Conservation (phyloP, 2,329 filamentous ascomycete species). For the Penicillium sp. region DNA sequence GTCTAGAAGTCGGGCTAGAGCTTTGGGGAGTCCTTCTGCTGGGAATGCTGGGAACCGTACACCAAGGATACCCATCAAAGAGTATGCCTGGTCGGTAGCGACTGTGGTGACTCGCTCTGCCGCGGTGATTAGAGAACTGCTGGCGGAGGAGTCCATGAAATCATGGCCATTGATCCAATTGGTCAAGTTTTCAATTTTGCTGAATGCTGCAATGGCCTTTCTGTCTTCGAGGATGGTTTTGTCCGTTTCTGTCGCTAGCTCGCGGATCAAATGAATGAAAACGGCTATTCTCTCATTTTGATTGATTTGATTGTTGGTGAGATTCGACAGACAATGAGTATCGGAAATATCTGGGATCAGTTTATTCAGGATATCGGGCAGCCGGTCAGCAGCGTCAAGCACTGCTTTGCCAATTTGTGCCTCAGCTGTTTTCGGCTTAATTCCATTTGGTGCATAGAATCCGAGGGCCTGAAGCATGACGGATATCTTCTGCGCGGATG, state of each 20-base stretch:
- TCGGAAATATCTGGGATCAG: background rate
- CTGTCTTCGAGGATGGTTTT: background rate
- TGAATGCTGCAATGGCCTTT: background rate
- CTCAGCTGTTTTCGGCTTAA: background rate
- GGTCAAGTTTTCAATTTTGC: background rate
- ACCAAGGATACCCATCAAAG: slow-evolving; percentile 20
- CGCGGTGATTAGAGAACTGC: slow-evolving; percentile 10
- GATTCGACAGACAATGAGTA: background rate
- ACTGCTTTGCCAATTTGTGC: slow-evolving; percentile 1
- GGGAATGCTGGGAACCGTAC: slow-evolving; percentile 19
- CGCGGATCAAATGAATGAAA: background rate
- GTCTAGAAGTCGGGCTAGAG: slow-evolving; percentile 14
- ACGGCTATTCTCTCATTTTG: background rate
- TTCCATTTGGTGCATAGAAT: background rate
- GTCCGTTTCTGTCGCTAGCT: background rate
- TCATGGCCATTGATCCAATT: background rate
- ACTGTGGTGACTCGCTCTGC: slow-evolving; percentile 13
- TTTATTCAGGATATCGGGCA: background rate
- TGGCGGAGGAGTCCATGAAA: slow-evolving; percentile 7
- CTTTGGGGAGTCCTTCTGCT: slow-evolving; percentile 17
- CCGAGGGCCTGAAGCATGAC: background rate
- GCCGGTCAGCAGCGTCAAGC: background rate
- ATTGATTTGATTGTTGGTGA: background rate
- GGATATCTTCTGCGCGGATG: background rate
- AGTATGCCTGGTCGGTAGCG: slow-evolving; percentile 19